Percentiles rank a stretch among this genome's conserved stretches.
These are phyloP conservation scores for Exophiala phaeomuriformis DNA, from an alignment of 2,329 filamentous ascomycete species.

Conservation along the genomic window DNA sequence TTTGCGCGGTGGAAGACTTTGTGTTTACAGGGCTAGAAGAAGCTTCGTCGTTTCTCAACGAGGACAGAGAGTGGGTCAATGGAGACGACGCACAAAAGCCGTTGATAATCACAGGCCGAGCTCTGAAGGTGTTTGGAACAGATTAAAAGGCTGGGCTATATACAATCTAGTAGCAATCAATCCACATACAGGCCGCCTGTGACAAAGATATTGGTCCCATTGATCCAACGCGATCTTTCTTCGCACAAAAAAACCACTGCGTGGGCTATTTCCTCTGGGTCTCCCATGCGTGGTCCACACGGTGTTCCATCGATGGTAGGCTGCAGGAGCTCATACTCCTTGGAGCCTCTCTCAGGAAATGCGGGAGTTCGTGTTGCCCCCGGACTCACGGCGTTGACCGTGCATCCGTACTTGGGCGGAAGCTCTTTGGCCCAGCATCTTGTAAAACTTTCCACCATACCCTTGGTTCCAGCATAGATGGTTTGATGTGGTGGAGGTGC, in stretches of 20 bases:
- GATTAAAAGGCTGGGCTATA: neutral
- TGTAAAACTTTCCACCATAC: slow-evolving; percentile 38
- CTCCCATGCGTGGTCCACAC: slow-evolving; percentile 38
- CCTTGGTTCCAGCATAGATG: slow-evolving; percentile 37
- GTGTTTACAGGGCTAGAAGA: neutral
- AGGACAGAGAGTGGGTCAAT: neutral
- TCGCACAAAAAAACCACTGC: slow-evolving; percentile 43
- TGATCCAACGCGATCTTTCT: slow-evolving; percentile 43
- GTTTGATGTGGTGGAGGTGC: slow-evolving; percentile 32
- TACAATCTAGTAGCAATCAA: neutral
- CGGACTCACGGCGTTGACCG: slow-evolving; percentile 31
- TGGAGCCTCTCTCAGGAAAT: slow-evolving; percentile 34
- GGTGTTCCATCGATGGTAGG: slow-evolving; percentile 42
- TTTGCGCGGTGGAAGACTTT: neutral
- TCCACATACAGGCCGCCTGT: slow-evolving; percentile 31
- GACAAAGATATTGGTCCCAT: slow-evolving; percentile 36
- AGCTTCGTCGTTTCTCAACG: neutral
- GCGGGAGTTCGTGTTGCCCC: slow-evolving; percentile 28
- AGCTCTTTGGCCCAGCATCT: slow-evolving; percentile 26
- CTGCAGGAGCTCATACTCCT: slow-evolving; percentile 39
- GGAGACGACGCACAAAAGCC: neutral
- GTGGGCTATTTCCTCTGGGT: slow-evolving; percentile 42
- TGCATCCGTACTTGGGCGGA: slow-evolving; percentile 29
- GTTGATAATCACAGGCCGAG: neutral
- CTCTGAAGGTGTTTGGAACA: slow-evolving; percentile 1